Conservation (phyloP, 139 green algal genomes). For the Pleodorina starrii region DNA sequence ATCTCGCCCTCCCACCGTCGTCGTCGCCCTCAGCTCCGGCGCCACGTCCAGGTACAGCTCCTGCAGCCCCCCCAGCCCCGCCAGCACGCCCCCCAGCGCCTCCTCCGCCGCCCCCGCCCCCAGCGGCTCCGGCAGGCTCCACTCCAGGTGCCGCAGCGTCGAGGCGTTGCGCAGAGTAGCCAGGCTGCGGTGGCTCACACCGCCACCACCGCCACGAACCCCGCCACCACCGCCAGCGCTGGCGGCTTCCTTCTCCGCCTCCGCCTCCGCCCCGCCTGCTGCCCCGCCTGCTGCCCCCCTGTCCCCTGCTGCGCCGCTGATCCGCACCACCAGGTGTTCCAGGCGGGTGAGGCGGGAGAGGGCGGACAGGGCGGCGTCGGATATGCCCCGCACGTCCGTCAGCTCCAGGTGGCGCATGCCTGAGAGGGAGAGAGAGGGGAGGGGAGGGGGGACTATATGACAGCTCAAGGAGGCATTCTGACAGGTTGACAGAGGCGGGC, state of each 20-base stretch:
- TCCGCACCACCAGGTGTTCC: constrained; percentile 22
- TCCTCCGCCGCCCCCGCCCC: neutral
- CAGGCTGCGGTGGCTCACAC: neutral
- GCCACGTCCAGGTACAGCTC: constrained; percentile 21
- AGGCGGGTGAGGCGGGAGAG: constrained; percentile 20
- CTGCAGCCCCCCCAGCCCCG: neutral
- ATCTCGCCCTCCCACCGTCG: too few relatives aligned
- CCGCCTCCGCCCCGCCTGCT: too few relatives aligned
- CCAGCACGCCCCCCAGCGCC: neutral
- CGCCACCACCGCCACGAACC: neutral
- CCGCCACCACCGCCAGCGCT: too few relatives aligned
- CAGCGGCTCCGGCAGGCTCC: constrained; percentile 19
- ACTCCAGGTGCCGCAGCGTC: constrained; percentile 42
- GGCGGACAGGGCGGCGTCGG: neutral
- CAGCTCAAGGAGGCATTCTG: too few relatives aligned
- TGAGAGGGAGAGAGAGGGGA: neutral
- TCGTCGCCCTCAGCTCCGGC: neutral
- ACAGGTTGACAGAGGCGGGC: too few relatives aligned
- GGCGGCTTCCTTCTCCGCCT: too few relatives aligned
- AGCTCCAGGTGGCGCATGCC: constrained; percentile 41
- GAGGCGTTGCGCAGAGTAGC: neutral
- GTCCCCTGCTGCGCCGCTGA: neutral
- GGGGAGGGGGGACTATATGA: too few relatives aligned
- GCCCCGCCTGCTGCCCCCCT: neutral
- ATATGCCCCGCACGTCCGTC: constrained; percentile 20